These are phyloP conservation scores for Danielia oregonensis DNA, from an alignment of 805 yeast species.

Conservation along the genomic window DNA sequence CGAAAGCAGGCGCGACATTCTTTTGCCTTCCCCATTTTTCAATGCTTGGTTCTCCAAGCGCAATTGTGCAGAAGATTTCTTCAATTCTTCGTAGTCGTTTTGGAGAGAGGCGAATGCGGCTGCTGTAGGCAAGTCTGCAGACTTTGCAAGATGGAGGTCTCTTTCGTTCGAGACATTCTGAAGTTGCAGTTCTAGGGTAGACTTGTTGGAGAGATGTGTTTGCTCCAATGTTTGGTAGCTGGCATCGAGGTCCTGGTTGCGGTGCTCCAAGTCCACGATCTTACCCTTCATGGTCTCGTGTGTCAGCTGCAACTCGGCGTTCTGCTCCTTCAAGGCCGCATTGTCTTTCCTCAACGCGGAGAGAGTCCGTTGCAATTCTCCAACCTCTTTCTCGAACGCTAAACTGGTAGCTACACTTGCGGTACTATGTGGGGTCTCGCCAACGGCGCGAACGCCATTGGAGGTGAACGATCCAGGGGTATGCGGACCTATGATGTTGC, in stretches of 20 bases:
- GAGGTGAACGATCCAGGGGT: too few species aligned
- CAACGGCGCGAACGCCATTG: not conserved
- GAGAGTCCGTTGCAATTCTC: not conserved
- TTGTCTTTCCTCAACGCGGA: not conserved
- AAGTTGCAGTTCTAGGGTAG: not conserved
- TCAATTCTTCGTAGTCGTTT: conserved; percentile 26
- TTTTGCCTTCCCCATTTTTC: conserved; percentile 19
- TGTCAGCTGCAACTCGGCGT: not conserved
- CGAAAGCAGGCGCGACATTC: conserved; percentile 2
- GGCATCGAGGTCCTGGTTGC: not conserved
- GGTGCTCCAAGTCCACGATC: not conserved
- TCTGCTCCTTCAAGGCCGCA: conserved; percentile 1
- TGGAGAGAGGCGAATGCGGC: conserved; percentile 6
- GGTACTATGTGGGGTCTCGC: too few species aligned
- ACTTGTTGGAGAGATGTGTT: not conserved
- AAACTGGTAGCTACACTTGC: too few species aligned
- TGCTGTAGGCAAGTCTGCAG: conserved; percentile 2
- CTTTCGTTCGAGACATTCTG: not conserved
- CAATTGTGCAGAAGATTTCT: conserved; percentile 29
- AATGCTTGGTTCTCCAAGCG: conserved; percentile 37
- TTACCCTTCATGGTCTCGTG: not conserved
- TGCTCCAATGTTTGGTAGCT: not conserved
- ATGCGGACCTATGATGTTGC: too few species aligned
- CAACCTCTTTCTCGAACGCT: not conserved
- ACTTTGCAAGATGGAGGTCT: not conserved